Base-by-base conservation (phyloP, 345 rosid genomes). In the Brassica rapa region DNA sequence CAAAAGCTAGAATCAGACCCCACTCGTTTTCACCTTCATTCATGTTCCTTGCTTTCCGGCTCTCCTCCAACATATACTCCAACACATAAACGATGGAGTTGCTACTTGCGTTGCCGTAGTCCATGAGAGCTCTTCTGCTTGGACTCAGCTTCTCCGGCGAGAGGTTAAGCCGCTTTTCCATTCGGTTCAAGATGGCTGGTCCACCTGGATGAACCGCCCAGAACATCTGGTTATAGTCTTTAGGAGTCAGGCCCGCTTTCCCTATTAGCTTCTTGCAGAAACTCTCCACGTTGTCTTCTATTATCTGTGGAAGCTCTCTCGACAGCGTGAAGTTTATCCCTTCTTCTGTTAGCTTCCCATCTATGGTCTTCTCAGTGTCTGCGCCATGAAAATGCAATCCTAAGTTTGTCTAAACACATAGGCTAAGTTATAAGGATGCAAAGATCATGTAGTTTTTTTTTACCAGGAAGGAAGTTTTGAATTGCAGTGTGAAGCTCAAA, bases 181-280 rank as follows among this genome's bases (percentile, higher is more conserved):
- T 77, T 61, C 96, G 78, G 77, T 95, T 91, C 85, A 95, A 76
- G 73, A 95, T 95, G 35, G 98, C 99, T 3, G 99, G 99, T 9
- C 98, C 99, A 0, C 99, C 99, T 1, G 98, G 99, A 84, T 95
- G 98, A 75, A 95, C 98, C 9, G 96, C 98, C 99, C 99, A 95
- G 72, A 93, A 95, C 77, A 95, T 59, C 73, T 86, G 83, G 82
- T 91, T 91, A 43, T 91, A 95, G 66, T 89, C 93, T 56, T 81
- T 71, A 8, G 84, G 70, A 9, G 82, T 69, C 8, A 88, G 49
- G n/a, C 87, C 89, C 1, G 79, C 82, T 51, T 78, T 77, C 24
- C 63, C 84, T 87, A 89, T 86, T 56, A 93, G 79, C 79, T 86
- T 89, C 3, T 65, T 65, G 65, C 99, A 93, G 86, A 95, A 95